A percentile compares a stretch with the other conserved stretches of the same genome.
phyloP scores from a whole-genome alignment of 441 rosid species.

The Adansonia rubrostipa region DNA sequence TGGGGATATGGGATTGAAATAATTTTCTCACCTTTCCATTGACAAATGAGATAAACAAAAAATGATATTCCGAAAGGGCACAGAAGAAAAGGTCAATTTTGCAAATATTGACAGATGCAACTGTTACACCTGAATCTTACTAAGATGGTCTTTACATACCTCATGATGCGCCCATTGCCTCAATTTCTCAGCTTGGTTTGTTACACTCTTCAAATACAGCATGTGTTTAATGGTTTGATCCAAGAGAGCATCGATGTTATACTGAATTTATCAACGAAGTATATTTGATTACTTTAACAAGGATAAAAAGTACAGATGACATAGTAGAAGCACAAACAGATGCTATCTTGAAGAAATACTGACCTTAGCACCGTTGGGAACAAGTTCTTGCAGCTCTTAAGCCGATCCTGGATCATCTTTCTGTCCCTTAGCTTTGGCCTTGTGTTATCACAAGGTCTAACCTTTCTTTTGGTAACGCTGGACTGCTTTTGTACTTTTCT shows the following conservation, averaged over 20 bases:
- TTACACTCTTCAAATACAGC: constrained; percentile 51
- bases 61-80: neutral
- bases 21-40: neutral
- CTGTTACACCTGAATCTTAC: neutral
- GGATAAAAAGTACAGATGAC: neutral
- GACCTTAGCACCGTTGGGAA: constrained; percentile 66
- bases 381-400: constrained; percentile 69
- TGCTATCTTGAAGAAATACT: constrained; percentile 23
- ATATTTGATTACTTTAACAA: neutral
- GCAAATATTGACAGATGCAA: neutral
- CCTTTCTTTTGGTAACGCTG: constrained; percentile 44
- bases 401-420: constrained; percentile 69
- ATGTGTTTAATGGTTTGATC: constrained; percentile 62
- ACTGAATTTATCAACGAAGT: constrained; percentile 42
- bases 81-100: neutral
- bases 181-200: constrained; percentile 58
- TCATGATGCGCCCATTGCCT: constrained; percentile 44
- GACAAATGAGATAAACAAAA: neutral
- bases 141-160: constrained; percentile 38
- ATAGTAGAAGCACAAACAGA: neutral
- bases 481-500: constrained; percentile 32
- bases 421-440: constrained; percentile 70
- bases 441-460: constrained; percentile 47
- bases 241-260: constrained; percentile 72
- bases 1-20: neutral